These are phyloP conservation scores for Schoenoplectus tabernaemontani DNA, from an alignment of 202 grass and related monocot genomes.

Conservation along the genomic window DNA sequence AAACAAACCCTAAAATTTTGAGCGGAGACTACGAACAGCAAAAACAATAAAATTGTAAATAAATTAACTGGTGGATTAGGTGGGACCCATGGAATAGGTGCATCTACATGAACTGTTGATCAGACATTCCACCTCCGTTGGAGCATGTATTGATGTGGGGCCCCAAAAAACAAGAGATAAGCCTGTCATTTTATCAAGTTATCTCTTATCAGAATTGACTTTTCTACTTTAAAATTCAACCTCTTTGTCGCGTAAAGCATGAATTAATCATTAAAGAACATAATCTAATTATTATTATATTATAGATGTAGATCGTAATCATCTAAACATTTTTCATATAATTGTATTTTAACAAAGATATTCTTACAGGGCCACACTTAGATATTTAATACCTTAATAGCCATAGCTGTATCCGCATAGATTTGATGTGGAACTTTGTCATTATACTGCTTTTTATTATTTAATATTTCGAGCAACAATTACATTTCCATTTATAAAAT, in stretches of 20 bases:
- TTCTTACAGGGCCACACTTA: neutral
- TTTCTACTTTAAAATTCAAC: neutral
- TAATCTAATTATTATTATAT: neutral
- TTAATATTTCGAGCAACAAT: neutral
- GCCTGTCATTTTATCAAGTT: neutral
- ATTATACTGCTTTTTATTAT: neutral
- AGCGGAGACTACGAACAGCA: neutral
- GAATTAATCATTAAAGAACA: neutral
- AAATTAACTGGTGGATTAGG: neutral
- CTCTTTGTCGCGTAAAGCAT: neutral
- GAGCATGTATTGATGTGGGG: neutral
- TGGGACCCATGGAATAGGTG: neutral
- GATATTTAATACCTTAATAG: neutral
- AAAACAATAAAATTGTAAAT: neutral
- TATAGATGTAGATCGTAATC: neutral
- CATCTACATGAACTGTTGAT: conserved; percentile 6
- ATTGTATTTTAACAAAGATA: neutral
- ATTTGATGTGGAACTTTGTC: conserved; percentile 12
- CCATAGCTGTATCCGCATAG: neutral
- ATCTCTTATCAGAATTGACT: conserved; percentile 1
- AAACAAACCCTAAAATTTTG: too few species aligned
- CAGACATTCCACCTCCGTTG: conserved; percentile 5
- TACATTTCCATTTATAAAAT: neutral
- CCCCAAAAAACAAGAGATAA: neutral
- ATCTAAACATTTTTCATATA: neutral